Base-by-base conservation (phyloP, 1,139 yeast genomes). In the Debaryomyces robertsiae region DNA sequence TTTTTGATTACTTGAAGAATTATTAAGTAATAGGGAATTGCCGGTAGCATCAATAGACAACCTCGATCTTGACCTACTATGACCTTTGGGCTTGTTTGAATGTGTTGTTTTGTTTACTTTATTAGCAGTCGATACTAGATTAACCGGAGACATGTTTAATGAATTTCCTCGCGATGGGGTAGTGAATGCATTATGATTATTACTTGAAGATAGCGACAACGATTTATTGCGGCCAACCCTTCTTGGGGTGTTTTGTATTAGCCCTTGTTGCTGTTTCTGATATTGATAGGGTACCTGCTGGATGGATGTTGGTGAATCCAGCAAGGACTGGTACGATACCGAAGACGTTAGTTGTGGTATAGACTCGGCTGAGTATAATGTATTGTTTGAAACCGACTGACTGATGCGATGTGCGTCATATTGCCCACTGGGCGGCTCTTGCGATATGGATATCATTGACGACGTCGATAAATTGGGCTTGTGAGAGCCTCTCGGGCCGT, bases 11-110 rank as follows among this genome's bases (percentile, higher is more conserved):
- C 17, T 32, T 10, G 30, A 15, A 36, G 40, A 29, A 9, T 30
- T 29, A 32, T 44, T 46, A 23, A 47, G 46, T 28, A 50, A 49
- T 23, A 58, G 53, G 4, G 58, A 46, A 23, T 54, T 40, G 13
- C 32, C 39, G 6, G 40, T 22, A 3, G 42, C 36, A 50, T 69
- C 75, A 16, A 69, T 38, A 1, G 75, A 67, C 27, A 70, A 52
- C 34, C 73, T 57, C 2, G 77, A 72, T 34, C 73, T 58, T 14
- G 75, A 65, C 44, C 79, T 57, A 32, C 65, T 57, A 49, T 70
- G 80, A 30, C 68, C 63, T 46, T 65, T 64, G 4, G 55, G 45
- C 44, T 61, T 60, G 32, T 52, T 34, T n/a, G 53, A 40, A 41
- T 55, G 57, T 7, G 69, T 67, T 11, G 72, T 62, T 45, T 67